A percentile compares a stretch with the other conserved stretches of the same genome.
Conservation (phyloP, 352 stramenopile species). For the Pythium volutum region DNA sequence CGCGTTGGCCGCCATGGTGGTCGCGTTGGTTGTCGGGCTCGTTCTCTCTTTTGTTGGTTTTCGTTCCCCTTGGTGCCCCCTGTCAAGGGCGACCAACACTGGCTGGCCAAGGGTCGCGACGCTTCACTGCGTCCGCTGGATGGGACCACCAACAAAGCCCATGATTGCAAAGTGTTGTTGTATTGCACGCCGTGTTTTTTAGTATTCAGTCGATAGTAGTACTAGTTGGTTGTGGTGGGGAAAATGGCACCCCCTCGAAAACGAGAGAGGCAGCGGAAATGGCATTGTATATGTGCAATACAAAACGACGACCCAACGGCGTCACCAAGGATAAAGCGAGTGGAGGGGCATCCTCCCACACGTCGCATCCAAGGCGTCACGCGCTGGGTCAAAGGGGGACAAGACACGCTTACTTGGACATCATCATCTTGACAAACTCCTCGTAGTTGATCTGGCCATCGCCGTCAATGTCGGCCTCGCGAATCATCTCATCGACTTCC, state of each 20-base stretch:
- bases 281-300: slow-evolving; percentile 2
- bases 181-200: slow-evolving; percentile 5
- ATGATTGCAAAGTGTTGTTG: neutral
- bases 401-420: slow-evolving; percentile 88
- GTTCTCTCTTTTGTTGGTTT: neutral
- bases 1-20: slow-evolving; percentile 64
- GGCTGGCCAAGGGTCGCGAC: neutral
- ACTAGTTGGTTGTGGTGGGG: neutral
- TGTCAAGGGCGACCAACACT: too few species aligned
- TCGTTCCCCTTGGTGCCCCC: neutral
- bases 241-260: neutral
- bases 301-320: neutral
- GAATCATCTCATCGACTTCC: slow-evolving; percentile 99
- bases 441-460: slow-evolving; percentile 99
- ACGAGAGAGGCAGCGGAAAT: neutral
- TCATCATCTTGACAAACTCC: slow-evolving; percentile 99
- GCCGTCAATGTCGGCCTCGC: slow-evolving; percentile 98
- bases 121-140: neutral
- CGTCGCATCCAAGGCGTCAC: too few species aligned
- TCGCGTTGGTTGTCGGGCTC: neutral
- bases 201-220: neutral
- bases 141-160: neutral
- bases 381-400: neutral
- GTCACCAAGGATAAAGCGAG: too few species aligned
- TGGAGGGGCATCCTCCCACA: too few species aligned